Percentiles rank a stretch among this genome's conserved stretches.
These are phyloP conservation scores for Inonotus hispidus DNA, from an alignment of 1,284 basidiomycete species.

Conservation along the genomic window DNA sequence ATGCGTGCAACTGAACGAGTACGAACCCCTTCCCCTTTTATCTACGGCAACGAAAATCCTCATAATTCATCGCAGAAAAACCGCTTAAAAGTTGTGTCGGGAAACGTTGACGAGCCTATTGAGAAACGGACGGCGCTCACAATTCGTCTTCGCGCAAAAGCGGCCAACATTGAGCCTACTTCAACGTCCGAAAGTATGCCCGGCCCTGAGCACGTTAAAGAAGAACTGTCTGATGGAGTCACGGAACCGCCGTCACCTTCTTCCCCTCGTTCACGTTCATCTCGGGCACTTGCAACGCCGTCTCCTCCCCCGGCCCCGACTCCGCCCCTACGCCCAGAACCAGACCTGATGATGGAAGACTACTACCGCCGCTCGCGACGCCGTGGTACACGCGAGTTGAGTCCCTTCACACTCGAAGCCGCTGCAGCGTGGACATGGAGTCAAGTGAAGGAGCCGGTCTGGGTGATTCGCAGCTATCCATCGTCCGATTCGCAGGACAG, in stretches of 20 bases:
- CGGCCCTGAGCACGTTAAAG: not conserved
- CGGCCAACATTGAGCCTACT: not conserved
- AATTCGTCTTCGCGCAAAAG: constrained; percentile 3
- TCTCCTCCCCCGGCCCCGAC: constrained; percentile 10
- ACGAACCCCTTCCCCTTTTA: not conserved
- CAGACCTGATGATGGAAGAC: constrained; percentile 14
- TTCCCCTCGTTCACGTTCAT: constrained; percentile 5
- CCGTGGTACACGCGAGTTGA: constrained; percentile 10
- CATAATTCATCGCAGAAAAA: constrained; percentile 1
- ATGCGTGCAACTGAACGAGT: constrained; percentile 3
- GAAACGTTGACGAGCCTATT: not conserved
- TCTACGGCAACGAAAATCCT: not conserved
- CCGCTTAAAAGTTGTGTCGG: not conserved
- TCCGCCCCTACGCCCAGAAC: not conserved
- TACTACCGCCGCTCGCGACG: constrained; percentile 15
- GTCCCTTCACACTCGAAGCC: constrained; percentile 13
- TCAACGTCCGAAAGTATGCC: not conserved
- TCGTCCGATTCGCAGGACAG: not conserved
- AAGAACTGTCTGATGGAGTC: constrained; percentile 1
- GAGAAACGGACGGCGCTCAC: constrained; percentile 4
- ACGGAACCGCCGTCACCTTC: not conserved
- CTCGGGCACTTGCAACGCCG: constrained; percentile 5
- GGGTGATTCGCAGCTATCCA: constrained; percentile 13
- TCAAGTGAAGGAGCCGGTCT: constrained; percentile 15
- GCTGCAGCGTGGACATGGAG: constrained; percentile 15